These are phyloP conservation scores for Vitis hybrid DNA, from an alignment of 177 flowering plant genomes.

Conservation along the genomic window DNA sequence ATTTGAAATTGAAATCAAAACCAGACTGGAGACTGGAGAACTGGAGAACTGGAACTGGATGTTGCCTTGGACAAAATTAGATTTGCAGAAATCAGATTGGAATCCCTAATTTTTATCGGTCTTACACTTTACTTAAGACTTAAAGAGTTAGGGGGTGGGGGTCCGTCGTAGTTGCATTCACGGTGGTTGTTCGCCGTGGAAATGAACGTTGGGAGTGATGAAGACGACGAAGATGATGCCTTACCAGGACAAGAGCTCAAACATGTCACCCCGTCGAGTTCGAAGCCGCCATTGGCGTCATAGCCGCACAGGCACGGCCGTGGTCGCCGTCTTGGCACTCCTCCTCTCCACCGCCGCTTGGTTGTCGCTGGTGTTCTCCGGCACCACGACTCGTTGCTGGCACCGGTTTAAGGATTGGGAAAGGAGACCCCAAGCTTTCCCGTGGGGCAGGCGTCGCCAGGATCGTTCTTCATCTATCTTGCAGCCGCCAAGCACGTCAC, in stretches of 20 bases:
- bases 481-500: conserved; percentile 3
- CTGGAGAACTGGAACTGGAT: too few species aligned
- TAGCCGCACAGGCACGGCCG: conserved; percentile 34
- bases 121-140: neutral
- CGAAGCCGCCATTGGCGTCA: conserved; percentile 41
- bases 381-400: conserved; percentile 35
- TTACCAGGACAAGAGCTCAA: neutral
- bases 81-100: too few species aligned
- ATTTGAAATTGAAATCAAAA: too few species aligned
- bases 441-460: conserved; percentile 10
- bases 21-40: too few species aligned
- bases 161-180: too few species aligned
- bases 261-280: conserved; percentile 8
- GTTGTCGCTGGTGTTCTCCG: conserved; percentile 58
- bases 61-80: too few species aligned
- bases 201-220: conserved; percentile 24
- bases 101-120: too few species aligned
- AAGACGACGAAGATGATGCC: conserved; percentile 11
- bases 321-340: conserved; percentile 39
- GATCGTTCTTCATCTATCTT: neutral
- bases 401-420: conserved; percentile 36
- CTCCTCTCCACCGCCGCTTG: conserved; percentile 52
- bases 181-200: conserved; percentile 14
- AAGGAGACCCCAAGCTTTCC: conserved; percentile 28
- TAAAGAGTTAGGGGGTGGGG: conserved; percentile 1